These are phyloP conservation scores for Talaromyces proteolyticus DNA, from an alignment of 495 filamentous ascomycete genomes.

Conservation along the genomic window DNA sequence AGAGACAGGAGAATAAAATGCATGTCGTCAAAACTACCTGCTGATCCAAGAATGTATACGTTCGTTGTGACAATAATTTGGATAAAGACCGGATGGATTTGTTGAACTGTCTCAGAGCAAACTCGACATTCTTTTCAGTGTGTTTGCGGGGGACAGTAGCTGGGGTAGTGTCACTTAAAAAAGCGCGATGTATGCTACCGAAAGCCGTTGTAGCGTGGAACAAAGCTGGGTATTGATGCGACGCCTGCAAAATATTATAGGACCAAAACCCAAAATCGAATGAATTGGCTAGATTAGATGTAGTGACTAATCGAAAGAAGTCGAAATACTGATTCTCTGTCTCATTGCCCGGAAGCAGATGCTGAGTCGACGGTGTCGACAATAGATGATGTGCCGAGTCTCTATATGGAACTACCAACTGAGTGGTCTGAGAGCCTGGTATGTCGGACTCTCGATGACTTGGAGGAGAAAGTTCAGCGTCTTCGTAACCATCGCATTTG, in stretches of 20 bases:
- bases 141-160: background rate
- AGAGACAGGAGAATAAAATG: background rate
- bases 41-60: background rate
- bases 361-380: background rate
- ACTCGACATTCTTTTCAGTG: background rate
- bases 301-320: slow-evolving; percentile 4
- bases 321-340: background rate
- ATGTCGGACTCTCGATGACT: no score
- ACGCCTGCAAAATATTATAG: background rate
- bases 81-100: slow-evolving; percentile 4
- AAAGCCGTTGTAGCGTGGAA: slow-evolving; percentile 6
- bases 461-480: background rate
- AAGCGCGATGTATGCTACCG: slow-evolving; percentile 3
- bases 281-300: background rate
- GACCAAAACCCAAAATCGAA: slow-evolving; percentile 2
- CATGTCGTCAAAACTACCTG: slow-evolving; percentile 6
- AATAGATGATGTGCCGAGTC: background rate
- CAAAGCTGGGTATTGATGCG: slow-evolving; percentile 4
- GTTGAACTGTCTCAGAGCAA: slow-evolving; percentile 2
- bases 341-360: slow-evolving; percentile 1
- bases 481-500: slow-evolving; percentile 6
- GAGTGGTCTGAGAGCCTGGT: background rate
- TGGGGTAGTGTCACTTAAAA: slow-evolving; percentile 2
- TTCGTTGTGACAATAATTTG: background rate
- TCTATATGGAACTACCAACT: background rate